Conservation (phyloP, 2,329 filamentous ascomycete genomes). For the Daldinia sp. region DNA sequence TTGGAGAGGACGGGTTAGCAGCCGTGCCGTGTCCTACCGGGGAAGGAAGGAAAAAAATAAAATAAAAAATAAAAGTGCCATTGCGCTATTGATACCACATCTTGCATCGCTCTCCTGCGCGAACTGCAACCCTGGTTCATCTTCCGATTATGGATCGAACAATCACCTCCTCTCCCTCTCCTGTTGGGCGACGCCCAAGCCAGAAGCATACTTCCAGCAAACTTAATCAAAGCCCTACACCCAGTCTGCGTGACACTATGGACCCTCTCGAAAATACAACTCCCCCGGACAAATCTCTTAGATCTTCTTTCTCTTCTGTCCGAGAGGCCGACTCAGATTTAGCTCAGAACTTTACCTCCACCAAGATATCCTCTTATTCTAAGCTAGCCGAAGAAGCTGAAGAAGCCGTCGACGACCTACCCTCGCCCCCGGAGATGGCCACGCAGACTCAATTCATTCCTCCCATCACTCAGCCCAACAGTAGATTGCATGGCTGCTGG, state of each 20-base stretch:
- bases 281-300: slow-evolving; percentile 56
- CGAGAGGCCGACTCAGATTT: slow-evolving; percentile 70
- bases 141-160: slow-evolving; percentile 46
- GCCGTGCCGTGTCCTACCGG: slow-evolving; percentile 33
- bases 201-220: slow-evolving; percentile 29
- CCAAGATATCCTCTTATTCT: slow-evolving; percentile 71
- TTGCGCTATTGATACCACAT: slow-evolving; percentile 48
- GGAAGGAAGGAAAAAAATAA: slow-evolving; percentile 20
- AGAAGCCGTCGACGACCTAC: slow-evolving; percentile 64
- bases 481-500: slow-evolving; percentile 69
- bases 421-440: slow-evolving; percentile 58
- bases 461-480: slow-evolving; percentile 67
- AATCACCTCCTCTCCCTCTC: slow-evolving; percentile 39
- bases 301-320: slow-evolving; percentile 72
- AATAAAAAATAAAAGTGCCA: slow-evolving; percentile 16
- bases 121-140: slow-evolving; percentile 31
- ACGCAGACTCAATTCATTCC: slow-evolving; percentile 61
- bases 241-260: slow-evolving; percentile 47
- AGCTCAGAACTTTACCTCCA: slow-evolving; percentile 72
- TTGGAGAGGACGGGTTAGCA: slow-evolving; percentile 28
- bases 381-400: slow-evolving; percentile 57
- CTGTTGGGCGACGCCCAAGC: slow-evolving; percentile 36
- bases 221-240: slow-evolving; percentile 44
- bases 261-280: slow-evolving; percentile 45
- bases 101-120: slow-evolving; percentile 44